phyloP scores from a whole-genome alignment of 2,329 filamentous ascomycete genomes.

The Botrytis fabae region DNA sequence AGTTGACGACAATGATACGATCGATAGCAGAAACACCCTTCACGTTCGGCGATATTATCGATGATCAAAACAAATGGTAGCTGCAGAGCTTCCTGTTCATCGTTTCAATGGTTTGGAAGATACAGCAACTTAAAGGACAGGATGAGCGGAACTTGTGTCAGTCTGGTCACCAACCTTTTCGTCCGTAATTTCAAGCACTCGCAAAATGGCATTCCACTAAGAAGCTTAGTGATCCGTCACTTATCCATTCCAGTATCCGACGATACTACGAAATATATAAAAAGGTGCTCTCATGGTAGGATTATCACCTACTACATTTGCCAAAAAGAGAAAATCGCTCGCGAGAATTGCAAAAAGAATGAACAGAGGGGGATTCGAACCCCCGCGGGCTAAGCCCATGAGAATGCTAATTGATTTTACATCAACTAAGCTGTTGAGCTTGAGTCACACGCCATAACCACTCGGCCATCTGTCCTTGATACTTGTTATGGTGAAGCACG shows the following conservation, averaged over 20 bases:
- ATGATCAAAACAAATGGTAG: background rate
- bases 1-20: background rate
- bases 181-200: background rate
- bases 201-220: background rate
- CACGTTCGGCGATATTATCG: background rate
- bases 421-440: constrained; percentile 13
- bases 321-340: background rate
- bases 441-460: constrained; percentile 26
- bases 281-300: background rate
- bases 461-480: constrained; percentile 23
- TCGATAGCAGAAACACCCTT: background rate
- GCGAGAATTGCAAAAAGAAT: background rate
- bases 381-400: constrained; percentile 24
- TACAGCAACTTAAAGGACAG: no score
- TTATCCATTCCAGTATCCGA: background rate
- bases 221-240: background rate
- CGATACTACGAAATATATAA: background rate
- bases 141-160: no score
- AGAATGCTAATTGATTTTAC: constrained; percentile 18
- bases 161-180: background rate
- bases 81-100: background rate
- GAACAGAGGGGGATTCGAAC: constrained; percentile 26
- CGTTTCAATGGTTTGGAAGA: no score
- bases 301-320: background rate
- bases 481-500: no score